These are phyloP conservation scores for Trichoderma sp. DNA, from an alignment of 2,329 filamentous ascomycete genomes.

Conservation along the genomic window DNA sequence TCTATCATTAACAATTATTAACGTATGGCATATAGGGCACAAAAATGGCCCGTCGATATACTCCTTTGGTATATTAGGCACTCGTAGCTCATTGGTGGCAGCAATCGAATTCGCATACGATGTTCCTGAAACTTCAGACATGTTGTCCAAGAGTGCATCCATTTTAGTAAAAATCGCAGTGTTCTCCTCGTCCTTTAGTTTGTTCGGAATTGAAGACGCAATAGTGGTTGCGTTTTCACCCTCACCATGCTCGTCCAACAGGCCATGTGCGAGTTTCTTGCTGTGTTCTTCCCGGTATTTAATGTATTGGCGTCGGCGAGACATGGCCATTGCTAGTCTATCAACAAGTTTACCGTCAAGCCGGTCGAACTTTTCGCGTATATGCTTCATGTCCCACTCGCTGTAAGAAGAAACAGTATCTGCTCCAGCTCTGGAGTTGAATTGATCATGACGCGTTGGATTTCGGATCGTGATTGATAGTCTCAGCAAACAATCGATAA, in stretches of 20 bases:
- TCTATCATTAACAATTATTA: background rate
- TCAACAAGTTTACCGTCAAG: background rate
- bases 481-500: background rate
- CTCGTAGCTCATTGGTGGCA: background rate
- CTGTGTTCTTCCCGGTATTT: background rate
- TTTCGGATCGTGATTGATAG: background rate
- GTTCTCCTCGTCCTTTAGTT: background rate
- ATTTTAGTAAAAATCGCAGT: background rate
- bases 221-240: background rate
- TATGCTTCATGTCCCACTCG: background rate
- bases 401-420: background rate
- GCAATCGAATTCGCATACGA: background rate
- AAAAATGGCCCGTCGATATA: background rate
- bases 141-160: background rate
- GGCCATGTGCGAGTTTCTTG: background rate
- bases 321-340: background rate
- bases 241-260: background rate
- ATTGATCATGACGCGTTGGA: background rate
- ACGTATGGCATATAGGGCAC: background rate
- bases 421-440: background rate
- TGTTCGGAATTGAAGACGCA: background rate
- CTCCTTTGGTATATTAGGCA: background rate
- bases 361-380: background rate
- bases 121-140: background rate
- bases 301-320: background rate